Base-by-base conservation (phyloP, 306 rosid genomes). In the Prunus mongolica region DNA sequence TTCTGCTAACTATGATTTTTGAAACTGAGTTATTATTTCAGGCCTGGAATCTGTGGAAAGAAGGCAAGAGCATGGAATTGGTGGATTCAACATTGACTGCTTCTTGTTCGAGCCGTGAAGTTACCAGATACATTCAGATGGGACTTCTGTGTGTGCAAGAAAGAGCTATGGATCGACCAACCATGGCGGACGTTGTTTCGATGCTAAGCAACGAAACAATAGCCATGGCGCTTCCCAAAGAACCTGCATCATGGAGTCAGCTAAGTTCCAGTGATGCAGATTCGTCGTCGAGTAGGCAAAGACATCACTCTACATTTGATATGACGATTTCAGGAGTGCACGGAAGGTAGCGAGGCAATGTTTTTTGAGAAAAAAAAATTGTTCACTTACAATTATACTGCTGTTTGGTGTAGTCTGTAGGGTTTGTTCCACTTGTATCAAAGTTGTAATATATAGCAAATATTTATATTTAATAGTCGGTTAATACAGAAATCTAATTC, bases 31-130 rank as follows among this genome's bases (percentile, higher is more conserved):
- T 55, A 10, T 55, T 7, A 25, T n/a, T 72, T 56, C 24, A 75
- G 79, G 79, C 79, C 28, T 75, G 79, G 79, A 75, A 38, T 9
- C 51, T 50, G 32, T 75, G 79, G 79, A 75, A 75, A 75, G 79
- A 75, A 16, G 65, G 55, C 41, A 65, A 75, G 2, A 5, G 72
- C 61, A 20, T 49, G 54, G 72, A 55, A 30, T 38, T 75, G 52
- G n/a, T 75, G 44, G 79, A 65, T 75, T 14, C 38, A 54, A 52
- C 72, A 34, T 54, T 64, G 54, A 10, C 8, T 3, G 55, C 18
- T 25, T 75, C 72, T 13, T 12, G 56, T 65, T 64, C 72, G 41
- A 75, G 62, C 38, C 18, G 22, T 65, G 79, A 75, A 65, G 72
- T 38, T 30, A 52, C 41, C 38, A 65, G 65, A 38, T 32, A 12